Base-by-base conservation (phyloP, 2,329 filamentous ascomycete genomes). In the Aspergillus fischeri region DNA sequence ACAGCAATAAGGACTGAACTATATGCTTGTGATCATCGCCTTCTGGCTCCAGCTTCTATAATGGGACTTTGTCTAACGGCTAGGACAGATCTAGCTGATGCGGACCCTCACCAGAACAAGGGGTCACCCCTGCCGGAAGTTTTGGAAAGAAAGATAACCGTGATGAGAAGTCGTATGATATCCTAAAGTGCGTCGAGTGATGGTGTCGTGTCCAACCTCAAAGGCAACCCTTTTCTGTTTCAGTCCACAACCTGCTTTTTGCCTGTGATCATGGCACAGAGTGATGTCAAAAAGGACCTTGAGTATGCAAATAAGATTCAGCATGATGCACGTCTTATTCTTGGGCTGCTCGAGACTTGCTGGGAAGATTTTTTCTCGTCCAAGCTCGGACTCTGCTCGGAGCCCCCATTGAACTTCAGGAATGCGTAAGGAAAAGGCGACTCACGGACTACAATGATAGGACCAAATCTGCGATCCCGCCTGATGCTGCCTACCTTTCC, bases 391-490 rank as follows among this genome's bases (percentile, higher is more conserved):
- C n/a, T 25, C n/a, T 47, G 44, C 44, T 47, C 21, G 11, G 44
- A 47, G 21, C 51, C 32, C 21, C 24, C 32, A 17, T 35, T 49
- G 45, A 29, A 24, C 51, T 41, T 54, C 24, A 29, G 54, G 63
- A 63, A 65, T 65, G 63, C 52, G 50, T 44, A 62, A 56, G 53
- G 59, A 24, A 57, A 47, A 49, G 42, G 49, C 48, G 50, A 53
- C 52, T 58, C 57, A 49, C 58, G 53, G 54, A 42, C 53, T 59
- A 64, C 58, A 63, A 64, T 62, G 62, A 59, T 59, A 48, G 49
- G 55, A 56, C 53, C 51, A 53, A 49, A 21, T 45, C 49, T 32
- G 48, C 32, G 53, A 42, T 24, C 54, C 58, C 48, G 41, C 44
- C 49, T 45, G 54, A 57, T 53, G 48, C 56, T 47, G 53, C 45